Conservation (phyloP, 495 filamentous ascomycete species). For the Talaromyces trachyspermus region DNA sequence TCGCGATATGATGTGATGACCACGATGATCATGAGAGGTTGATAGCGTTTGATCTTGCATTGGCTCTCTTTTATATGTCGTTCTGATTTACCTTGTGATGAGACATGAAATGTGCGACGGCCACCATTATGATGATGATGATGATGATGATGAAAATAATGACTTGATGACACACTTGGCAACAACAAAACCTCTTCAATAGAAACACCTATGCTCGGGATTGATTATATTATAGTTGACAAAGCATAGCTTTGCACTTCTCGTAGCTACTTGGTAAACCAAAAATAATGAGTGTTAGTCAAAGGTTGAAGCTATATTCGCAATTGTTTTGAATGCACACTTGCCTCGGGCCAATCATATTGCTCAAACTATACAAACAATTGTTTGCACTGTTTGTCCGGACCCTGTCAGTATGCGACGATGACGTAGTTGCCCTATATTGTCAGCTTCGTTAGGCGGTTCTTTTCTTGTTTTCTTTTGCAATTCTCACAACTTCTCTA, state of each 20-base stretch:
- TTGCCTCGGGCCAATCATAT: background rate
- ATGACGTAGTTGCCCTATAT: slow-evolving; percentile 4
- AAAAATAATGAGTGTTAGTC: too few species aligned
- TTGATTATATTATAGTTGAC: background rate
- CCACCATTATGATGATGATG: background rate
- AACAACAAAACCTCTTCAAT: too few species aligned
- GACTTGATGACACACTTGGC: slow-evolving; percentile 7
- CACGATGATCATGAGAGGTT: background rate
- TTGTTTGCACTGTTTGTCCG: slow-evolving; percentile 8
- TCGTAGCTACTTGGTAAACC: too few species aligned
- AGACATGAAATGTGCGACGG: background rate
- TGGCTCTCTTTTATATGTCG: background rate
- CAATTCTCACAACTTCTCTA: background rate
- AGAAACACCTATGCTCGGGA: background rate
- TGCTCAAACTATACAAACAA: background rate
- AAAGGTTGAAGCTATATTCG: too few species aligned
- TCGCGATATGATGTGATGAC: background rate
- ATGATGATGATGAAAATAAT: slow-evolving; percentile 1
- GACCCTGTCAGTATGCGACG: background rate
- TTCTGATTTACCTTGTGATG: background rate
- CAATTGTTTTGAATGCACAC: too few species aligned
- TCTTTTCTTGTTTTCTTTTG: background rate
- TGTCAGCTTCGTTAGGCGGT: background rate
- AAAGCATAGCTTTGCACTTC: background rate
- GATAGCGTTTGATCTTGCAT: background rate